Evolutionary conservation across 768 basidiomycete species (phyloP), one percentile per base, ranked within the genome.

Genomic region (Harrya chromipes): DNA sequence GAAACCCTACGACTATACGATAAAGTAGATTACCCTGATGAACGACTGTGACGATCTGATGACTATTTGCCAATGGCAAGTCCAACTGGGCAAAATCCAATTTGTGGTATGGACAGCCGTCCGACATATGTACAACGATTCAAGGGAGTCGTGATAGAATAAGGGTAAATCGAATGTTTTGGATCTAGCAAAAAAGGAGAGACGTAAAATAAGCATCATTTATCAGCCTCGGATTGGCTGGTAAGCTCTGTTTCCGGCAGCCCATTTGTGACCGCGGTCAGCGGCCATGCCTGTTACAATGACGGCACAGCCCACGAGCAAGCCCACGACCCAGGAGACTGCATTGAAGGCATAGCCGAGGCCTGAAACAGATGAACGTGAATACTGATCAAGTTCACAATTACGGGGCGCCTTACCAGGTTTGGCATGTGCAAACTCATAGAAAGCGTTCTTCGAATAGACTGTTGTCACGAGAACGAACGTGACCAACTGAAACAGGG

Each of bases 1-100:
- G 90, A 93, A 70, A 90, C 85, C 5, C 68, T 93, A 40, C 74
- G 89, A 40, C 67, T 90, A 47, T 91, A 90, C 55, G 90, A 92
- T 56, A 76, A 87, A 53, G 84, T 89, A 16, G 90, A 91, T 65
- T 93, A 89, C 60, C 87, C 87, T 0, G 77, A 78, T 13, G 83
- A 84, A 23, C 73, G 50, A 11, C 29, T 48, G 16, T 59, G 43
- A 64, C 24, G 24, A 40, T 43, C 7, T 40, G n/a, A 47, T n/a
- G n/a, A n/a, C n/a, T n/a, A n/a, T n/a, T n/a, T n/a, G n/a, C n/a
- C n/a, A n/a, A n/a, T n/a, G n/a, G n/a, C n/a, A n/a, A n/a, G n/a
- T n/a, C n/a, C n/a, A n/a, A n/a, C n/a, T n/a, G n/a, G 35, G 29
- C 16, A 19, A n/a, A 35, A 41, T 45, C 16, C 46, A 55, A 47